Base-by-base conservation (phyloP, 495 filamentous ascomycete genomes). In the Daldinia bambusicola region DNA sequence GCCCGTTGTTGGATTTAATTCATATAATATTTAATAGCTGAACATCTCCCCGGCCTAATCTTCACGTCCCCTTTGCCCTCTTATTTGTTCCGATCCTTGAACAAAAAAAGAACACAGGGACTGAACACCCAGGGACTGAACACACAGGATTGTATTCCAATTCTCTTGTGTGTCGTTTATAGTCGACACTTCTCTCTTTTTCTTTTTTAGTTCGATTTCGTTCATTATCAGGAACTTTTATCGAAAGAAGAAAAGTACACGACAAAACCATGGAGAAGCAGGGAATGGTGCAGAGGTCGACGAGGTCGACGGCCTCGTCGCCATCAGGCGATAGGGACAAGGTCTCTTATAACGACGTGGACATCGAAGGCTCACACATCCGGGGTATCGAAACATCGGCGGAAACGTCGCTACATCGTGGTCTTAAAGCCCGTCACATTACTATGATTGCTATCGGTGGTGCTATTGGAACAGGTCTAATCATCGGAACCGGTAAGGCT, bases 391-490 rank as follows among this genome's bases (percentile, higher is more conserved):
- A 80, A 69, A 80, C 78, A 0, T 75, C 73, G 41, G 68, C 69
- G 37, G 72, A 76, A 62, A 80, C 77, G 38, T 67, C 74, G n/a
- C 74, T 93, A 16, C 89, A 89, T 55, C 86, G 89, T 40, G 85
- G 85, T 5, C 79, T 93, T 52, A 86, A 88, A 65, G 84, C 90
- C 1, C 84, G 89, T 34, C 90, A 92, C 62, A 87, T 93, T 69
- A 89, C 89, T 70, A 89, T 93, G 88, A 94, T 96, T 84, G 93
- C 92, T 4, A 93, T 96, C 71, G 92, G 93, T 31, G 91, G 91
- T 52, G 92, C 93, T 10, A 92, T 96, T 68, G 92, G 92, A 67
- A 93, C 91, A 36, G 90, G 89, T 22, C 76, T 78, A n/a, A 82
- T 80, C 40, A 77, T 80, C 62, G 80, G 83, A 37, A 91, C 88